Evolutionary conservation across 2,329 filamentous ascomycete species (phyloP), one percentile per base, ranked within the genome.

Genomic region (Eutypa lata): DNA sequence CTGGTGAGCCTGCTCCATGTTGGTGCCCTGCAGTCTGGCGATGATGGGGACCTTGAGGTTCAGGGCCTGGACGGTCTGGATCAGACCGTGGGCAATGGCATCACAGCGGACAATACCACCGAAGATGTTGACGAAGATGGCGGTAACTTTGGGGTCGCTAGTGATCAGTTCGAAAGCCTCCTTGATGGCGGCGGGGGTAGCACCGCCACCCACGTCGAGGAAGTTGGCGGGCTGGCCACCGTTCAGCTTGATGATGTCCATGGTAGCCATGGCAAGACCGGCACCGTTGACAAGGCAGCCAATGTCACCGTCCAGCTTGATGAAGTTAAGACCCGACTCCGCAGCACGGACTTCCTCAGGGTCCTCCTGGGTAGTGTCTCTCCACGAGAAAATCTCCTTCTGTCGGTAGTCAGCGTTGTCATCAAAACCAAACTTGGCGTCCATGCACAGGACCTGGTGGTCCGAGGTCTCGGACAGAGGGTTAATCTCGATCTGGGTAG

Each of bases 211-310:
- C 64, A 99, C 94, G 73, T 99, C 94, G 65, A 99, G 83, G 87
- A 99, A 99, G 86, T 99, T 99, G 66, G 94, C 94, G 58, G 94
- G 94, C 70, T 85, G 81, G 60, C 94, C 94, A 65, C 94, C 94
- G 78, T 97, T 99, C 59, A 99, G 85, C 86, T 99, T 97, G 84
- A 99, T 99, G 75, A 99, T 97, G 76, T 99, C 94, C 94, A 99
- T 99, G 73, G 94, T 99, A 59, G 94, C 94, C 94, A 99, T 99
- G 77, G 94, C 94, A 63, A 99, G 89, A 79, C 94, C 94, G 68
- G 94, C 94, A 73, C 94, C 94, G 80, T 99, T 99, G 80, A 99
- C 94, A 65, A 97, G 83, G 81, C 94, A 99, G 76, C 94, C 94
- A 72, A 99, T 99, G 73, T 99, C 94, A 72, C 94, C 94, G 71